Evolutionary conservation across 495 filamentous ascomycete species (phyloP).

Genomic region (Staphylotrichum tortipilum): DNA sequence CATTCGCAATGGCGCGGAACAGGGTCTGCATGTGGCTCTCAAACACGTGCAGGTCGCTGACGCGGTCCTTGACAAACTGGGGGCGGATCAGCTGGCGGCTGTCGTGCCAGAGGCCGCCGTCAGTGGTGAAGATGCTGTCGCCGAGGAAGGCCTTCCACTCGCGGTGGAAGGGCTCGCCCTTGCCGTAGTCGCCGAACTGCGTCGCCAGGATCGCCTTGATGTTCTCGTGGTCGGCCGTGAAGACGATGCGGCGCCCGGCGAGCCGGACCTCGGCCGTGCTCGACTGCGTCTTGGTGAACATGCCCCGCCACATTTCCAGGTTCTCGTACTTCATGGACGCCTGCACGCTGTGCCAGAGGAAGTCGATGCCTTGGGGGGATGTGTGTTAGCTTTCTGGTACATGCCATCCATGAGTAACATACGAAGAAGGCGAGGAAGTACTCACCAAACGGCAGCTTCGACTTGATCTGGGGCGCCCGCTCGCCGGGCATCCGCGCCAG

Average conservation of each 20-base stretch:
- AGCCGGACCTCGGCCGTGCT: slow-evolving; percentile 54
- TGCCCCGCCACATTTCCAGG: slow-evolving; percentile 49
- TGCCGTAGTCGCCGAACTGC: slow-evolving; percentile 67
- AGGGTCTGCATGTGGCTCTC: slow-evolving; percentile 66
- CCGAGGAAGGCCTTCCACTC: slow-evolving; percentile 69
- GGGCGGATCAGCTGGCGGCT: slow-evolving; percentile 72
- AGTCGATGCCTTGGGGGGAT: slow-evolving; percentile 63
- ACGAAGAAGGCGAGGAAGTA: neutral
- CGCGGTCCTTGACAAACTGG: slow-evolving; percentile 73
- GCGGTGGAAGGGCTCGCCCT: slow-evolving; percentile 58
- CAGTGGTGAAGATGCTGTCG: slow-evolving; percentile 71
- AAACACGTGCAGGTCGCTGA: slow-evolving; percentile 71
- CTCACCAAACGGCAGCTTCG: slow-evolving; percentile 27
- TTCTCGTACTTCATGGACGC: slow-evolving; percentile 45
- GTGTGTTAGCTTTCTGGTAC: too few species aligned
- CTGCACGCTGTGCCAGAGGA: slow-evolving; percentile 45
- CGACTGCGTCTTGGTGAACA: slow-evolving; percentile 33
- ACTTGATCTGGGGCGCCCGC: slow-evolving; percentile 13
- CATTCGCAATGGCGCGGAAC: slow-evolving; percentile 47
- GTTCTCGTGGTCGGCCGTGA: slow-evolving; percentile 74
- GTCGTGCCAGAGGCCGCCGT: slow-evolving; percentile 64
- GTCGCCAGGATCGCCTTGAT: slow-evolving; percentile 77
- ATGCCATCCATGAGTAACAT: too few species aligned
- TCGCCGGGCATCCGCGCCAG: slow-evolving; percentile 35
- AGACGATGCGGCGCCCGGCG: slow-evolving; percentile 47